phyloP scores from a whole-genome alignment of 371 early-diverging fungal species.

The Choanephora cucurbitarum region DNA sequence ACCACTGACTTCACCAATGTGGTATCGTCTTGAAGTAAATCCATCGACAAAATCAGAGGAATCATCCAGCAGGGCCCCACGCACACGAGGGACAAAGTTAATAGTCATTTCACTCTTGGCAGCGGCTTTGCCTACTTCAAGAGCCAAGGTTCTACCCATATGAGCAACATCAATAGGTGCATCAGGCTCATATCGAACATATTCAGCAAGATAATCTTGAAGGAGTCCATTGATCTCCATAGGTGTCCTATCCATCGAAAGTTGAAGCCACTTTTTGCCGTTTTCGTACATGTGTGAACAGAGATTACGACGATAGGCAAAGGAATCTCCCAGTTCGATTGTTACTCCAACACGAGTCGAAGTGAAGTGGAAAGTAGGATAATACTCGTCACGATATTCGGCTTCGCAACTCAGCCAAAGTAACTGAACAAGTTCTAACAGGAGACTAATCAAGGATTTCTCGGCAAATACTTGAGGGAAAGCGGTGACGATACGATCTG shows the following conservation, averaged over 20 bases:
- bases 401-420: slow-evolving; percentile 83
- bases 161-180: slow-evolving; percentile 58
- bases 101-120: slow-evolving; percentile 47
- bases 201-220: slow-evolving; percentile 68
- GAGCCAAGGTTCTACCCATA: slow-evolving; percentile 73
- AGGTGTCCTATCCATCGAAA: slow-evolving; percentile 52
- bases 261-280: slow-evolving; percentile 70
- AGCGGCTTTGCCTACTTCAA: slow-evolving; percentile 66
- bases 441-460: slow-evolving; percentile 56
- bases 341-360: slow-evolving; percentile 66
- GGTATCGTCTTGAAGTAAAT: slow-evolving; percentile 57
- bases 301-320: slow-evolving; percentile 71
- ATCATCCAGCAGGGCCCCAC: slow-evolving; percentile 50
- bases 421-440: slow-evolving; percentile 77
- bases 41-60: slow-evolving; percentile 63
- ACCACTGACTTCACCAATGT: slow-evolving; percentile 63
- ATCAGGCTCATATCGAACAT: slow-evolving; percentile 50
- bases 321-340: slow-evolving; percentile 77
- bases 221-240: slow-evolving; percentile 66
- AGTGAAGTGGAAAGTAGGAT: slow-evolving; percentile 72
- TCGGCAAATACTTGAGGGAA: slow-evolving; percentile 82
- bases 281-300: slow-evolving; percentile 64
- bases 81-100: slow-evolving; percentile 50
- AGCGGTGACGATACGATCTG: slow-evolving; percentile 52
- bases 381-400: slow-evolving; percentile 81